These are phyloP conservation scores for Zymoseptoria tritici DNA, from an alignment of 2,329 filamentous ascomycete species.

Conservation along the genomic window DNA sequence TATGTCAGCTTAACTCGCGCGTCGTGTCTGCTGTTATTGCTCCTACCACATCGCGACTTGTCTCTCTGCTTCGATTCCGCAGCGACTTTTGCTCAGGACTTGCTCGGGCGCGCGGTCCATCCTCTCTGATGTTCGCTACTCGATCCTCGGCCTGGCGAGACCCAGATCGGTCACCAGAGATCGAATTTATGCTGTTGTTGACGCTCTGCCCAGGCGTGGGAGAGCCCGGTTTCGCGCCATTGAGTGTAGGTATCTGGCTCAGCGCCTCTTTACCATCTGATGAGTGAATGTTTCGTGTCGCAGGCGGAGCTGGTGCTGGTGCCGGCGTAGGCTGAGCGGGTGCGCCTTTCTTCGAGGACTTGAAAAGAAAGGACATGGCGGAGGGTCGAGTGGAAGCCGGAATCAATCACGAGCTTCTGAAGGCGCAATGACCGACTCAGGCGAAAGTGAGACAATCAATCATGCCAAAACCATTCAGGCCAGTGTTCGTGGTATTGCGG, in stretches of 20 bases:
- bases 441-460: not conserved
- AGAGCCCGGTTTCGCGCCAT: slow-evolving; percentile 34
- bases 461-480: not conserved
- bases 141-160: slow-evolving; percentile 14
- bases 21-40: not conserved
- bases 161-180: slow-evolving; percentile 13
- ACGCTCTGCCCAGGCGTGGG: slow-evolving; percentile 64
- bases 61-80: slow-evolving; percentile 17
- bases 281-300: slow-evolving; percentile 49
- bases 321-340: slow-evolving; percentile 12
- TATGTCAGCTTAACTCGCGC: slow-evolving; percentile 25
- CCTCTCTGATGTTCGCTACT: slow-evolving; percentile 9
- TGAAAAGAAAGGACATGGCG: slow-evolving; percentile 47
- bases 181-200: slow-evolving; percentile 38
- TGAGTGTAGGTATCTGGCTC: slow-evolving; percentile 39
- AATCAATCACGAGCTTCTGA: not conserved
- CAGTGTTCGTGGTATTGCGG: too few relatives aligned
- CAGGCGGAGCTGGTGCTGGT: slow-evolving; percentile 37
- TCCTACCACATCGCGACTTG: slow-evolving; percentile 22
- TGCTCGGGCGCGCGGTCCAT: slow-evolving; percentile 4
- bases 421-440: not conserved
- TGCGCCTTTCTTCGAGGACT: slow-evolving; percentile 36
- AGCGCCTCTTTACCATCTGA: slow-evolving; percentile 41
- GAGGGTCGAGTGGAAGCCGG: not conserved
- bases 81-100: slow-evolving; percentile 22